A percentile compares a stretch with the other conserved stretches of the same genome.
Conservation (phyloP, 352 stramenopile species). For the Thalassiosira mediterranea region DNA sequence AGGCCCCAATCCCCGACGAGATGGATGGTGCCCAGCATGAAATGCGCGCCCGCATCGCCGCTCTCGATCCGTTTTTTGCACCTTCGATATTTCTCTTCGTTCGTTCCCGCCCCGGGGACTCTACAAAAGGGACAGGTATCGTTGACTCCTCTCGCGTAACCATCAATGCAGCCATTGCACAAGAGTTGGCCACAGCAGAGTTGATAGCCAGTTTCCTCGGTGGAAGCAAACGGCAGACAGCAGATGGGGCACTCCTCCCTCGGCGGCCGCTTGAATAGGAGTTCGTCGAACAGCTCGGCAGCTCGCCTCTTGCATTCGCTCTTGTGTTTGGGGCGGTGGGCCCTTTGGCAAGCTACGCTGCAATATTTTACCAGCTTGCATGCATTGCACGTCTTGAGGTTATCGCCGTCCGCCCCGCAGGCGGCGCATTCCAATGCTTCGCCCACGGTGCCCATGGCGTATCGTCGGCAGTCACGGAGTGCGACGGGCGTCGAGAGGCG, state of each 20-base stretch:
- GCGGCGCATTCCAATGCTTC: too few species aligned
- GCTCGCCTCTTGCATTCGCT: constrained; percentile 17
- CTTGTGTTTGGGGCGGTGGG: constrained; percentile 12
- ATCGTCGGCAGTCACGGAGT: too few species aligned
- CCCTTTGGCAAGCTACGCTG: constrained; percentile 23
- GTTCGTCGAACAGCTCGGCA: neutral
- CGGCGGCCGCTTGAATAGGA: neutral
- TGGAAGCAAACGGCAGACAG: neutral
- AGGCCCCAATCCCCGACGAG: too few species aligned
- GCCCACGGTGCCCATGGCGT: too few species aligned
- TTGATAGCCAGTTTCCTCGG: neutral
- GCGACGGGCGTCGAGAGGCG: too few species aligned
- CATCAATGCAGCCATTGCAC: neutral
- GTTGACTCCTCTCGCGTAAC: too few species aligned
- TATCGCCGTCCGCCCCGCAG: constrained; percentile 16
- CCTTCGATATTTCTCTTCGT: neutral
- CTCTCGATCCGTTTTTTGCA: neutral
- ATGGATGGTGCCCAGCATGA: too few species aligned
- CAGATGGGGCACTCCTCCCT: neutral
- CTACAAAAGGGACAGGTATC: neutral
- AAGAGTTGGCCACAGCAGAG: neutral
- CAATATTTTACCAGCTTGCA: constrained; percentile 29
- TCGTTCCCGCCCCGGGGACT: neutral
- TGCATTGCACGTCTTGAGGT: constrained; percentile 22
- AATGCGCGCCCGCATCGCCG: too few species aligned